Evolutionary conservation across 768 basidiomycete species (phyloP).

Genomic region (Cystoderma amianthinum): DNA sequence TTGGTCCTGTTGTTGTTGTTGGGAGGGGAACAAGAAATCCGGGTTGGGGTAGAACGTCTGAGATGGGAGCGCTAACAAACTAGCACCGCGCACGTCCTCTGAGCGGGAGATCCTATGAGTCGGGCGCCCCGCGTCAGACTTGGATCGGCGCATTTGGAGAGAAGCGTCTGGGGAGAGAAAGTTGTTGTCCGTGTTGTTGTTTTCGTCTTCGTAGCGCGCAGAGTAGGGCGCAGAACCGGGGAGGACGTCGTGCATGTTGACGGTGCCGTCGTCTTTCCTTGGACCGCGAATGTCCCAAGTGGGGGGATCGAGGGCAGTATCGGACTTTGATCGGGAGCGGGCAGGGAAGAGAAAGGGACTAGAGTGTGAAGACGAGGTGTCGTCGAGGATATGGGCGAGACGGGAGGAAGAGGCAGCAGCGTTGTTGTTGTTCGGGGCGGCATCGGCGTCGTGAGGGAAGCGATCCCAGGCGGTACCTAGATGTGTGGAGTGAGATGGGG

Average conservation of each 20-base stretch:
- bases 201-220: background rate
- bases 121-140: conserved; percentile 38
- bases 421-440: background rate
- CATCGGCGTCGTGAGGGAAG: background rate
- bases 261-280: conserved; percentile 18
- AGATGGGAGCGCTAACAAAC: background rate
- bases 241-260: conserved; percentile 36
- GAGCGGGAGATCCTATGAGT: conserved; percentile 49
- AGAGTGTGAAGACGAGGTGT: background rate
- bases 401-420: background rate
- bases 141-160: conserved; percentile 34
- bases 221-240: conserved; percentile 6
- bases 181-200: too few relatives aligned
- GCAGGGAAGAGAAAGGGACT: conserved; percentile 1
- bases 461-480: background rate
- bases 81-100: conserved; percentile 42
- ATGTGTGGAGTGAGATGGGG: background rate
- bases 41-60: background rate
- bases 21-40: background rate
- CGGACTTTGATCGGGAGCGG: conserved; percentile 48
- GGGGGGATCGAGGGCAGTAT: conserved; percentile 48
- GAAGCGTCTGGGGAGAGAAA: background rate
- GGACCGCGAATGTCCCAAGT: conserved; percentile 35
- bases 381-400: too few relatives aligned
- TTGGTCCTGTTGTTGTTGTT: conserved; percentile 11